A percentile compares a stretch with the other conserved stretches of the same genome.
Evolutionary conservation across 208 protist genomes (phyloP).

Genomic region (Trypanosoma caninum): DNA sequence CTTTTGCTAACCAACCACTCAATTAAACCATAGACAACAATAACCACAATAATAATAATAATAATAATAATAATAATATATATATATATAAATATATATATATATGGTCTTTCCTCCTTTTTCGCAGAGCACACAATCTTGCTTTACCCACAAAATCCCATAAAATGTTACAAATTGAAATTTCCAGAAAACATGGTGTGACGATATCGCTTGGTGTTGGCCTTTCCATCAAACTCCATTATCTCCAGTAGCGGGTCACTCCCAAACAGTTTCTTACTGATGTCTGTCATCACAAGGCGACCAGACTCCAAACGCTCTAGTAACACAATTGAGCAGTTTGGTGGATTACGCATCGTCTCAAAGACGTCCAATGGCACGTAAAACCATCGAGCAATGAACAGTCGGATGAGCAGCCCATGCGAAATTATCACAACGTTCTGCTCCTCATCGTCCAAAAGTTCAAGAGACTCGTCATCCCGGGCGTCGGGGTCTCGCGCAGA

Average conservation of each 20-base stretch:
- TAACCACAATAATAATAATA: neutral
- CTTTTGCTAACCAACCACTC: neutral
- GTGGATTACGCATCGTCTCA: constrained; percentile 88
- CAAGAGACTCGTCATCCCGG: neutral
- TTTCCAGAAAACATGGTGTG: constrained; percentile 35
- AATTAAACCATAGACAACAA: neutral
- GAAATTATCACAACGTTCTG: constrained; percentile 87
- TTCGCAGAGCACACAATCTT: neutral
- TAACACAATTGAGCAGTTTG: constrained; percentile 84
- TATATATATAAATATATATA: neutral
- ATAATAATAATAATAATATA: constrained; percentile 2
- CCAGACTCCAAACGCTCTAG: constrained; percentile 62
- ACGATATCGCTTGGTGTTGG: constrained; percentile 62
- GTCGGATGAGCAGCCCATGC: constrained; percentile 82
- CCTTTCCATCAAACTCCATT: constrained; percentile 76
- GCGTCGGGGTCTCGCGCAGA: constrained; percentile 19
- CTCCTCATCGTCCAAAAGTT: constrained; percentile 31
- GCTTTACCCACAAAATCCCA: too few relatives aligned
- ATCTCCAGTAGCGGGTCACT: constrained; percentile 79
- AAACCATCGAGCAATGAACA: constrained; percentile 87
- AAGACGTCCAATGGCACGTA: constrained; percentile 77
- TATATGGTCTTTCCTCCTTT: neutral
- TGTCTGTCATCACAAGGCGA: constrained; percentile 77
- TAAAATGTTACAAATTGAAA: too few relatives aligned
- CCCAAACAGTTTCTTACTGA: constrained; percentile 80